A percentile compares a stretch with the other conserved stretches of the same genome.
These are phyloP conservation scores for Monilinia aucupariae DNA, from an alignment of 2,329 filamentous ascomycete genomes.

Conservation along the genomic window DNA sequence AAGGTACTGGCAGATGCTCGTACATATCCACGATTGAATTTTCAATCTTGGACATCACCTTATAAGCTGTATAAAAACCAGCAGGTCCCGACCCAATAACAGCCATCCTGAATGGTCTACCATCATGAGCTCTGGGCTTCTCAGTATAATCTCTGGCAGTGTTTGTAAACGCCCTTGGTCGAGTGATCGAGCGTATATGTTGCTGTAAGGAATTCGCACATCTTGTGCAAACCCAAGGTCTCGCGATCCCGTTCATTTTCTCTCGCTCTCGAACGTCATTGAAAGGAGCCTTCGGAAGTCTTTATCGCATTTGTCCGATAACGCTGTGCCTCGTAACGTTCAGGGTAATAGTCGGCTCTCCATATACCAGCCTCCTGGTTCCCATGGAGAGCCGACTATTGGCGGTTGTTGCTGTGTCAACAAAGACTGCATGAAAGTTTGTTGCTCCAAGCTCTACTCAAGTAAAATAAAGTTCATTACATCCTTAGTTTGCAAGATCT, in stretches of 20 bases:
- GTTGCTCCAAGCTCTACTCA: conserved; percentile 14
- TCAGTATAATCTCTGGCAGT: conserved; percentile 25
- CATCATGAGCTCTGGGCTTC: conserved; percentile 28
- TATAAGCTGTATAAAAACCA: conserved; percentile 89
- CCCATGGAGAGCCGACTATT: no score
- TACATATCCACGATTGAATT: conserved; percentile 87
- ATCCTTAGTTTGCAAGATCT: conserved; percentile 20
- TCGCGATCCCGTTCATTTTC: conserved; percentile 26
- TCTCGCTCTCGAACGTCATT: conserved; percentile 19
- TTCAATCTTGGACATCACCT: conserved; percentile 70
- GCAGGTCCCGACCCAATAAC: conserved; percentile 91
- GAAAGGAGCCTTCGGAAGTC: conserved; percentile 18
- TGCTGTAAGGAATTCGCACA: conserved; percentile 23
- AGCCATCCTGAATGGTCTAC: conserved; percentile 67
- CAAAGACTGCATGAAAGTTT: conserved; percentile 23
- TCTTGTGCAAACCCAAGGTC: conserved; percentile 29
- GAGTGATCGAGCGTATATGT: background rate
- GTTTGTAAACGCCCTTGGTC: background rate
- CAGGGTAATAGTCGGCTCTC: no score
- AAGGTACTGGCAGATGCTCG: conserved; percentile 86
- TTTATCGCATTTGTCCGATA: conserved; percentile 20
- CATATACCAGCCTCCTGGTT: no score
- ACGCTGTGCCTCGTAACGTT: conserved; percentile 8
- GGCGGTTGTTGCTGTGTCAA: conserved; percentile 34
- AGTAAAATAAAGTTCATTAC: conserved; percentile 11